Percentiles rank a stretch among this genome's conserved stretches.
These are phyloP conservation scores for Pichia ethanolica DNA, from an alignment of 805 yeast genomes.

Conservation along the genomic window DNA sequence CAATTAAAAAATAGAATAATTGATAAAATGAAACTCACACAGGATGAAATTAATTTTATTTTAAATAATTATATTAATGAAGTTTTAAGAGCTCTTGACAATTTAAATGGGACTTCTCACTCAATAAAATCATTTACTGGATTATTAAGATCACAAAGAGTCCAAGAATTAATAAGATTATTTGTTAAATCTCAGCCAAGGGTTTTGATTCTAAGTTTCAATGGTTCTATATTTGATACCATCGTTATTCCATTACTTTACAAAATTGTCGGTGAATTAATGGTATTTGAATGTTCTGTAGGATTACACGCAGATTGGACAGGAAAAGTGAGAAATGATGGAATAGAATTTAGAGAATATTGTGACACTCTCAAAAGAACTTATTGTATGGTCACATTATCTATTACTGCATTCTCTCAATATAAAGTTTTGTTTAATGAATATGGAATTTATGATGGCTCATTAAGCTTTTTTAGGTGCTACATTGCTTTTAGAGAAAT, in stretches of 20 bases:
- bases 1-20: constrained; percentile 16
- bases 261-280: constrained; percentile 20
- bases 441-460: constrained; percentile 23
- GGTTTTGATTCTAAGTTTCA: constrained; percentile 16
- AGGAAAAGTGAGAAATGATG: constrained; percentile 4
- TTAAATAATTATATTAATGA: constrained; percentile 9
- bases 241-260: constrained; percentile 20
- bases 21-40: constrained; percentile 16
- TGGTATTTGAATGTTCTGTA: constrained; percentile 12
- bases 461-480: constrained; percentile 16
- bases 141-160: constrained; percentile 14
- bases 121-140: constrained; percentile 14
- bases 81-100: constrained; percentile 15
- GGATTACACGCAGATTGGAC: constrained; percentile 8
- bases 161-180: constrained; percentile 19
- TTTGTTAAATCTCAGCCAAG: constrained; percentile 19
- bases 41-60: neutral
- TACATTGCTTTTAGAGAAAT: constrained; percentile 24
- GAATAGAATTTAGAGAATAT: constrained; percentile 12
- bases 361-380: constrained; percentile 20
- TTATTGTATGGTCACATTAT: constrained; percentile 20
- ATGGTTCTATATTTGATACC: constrained; percentile 20
- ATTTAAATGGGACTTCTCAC: neutral
- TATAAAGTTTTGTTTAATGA: constrained; percentile 20
- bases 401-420: constrained; percentile 21